Percentiles rank a stretch among this genome's conserved stretches.
Evolutionary conservation across 345 rosid species (phyloP).

Genomic region (Aquilaria sinensis): DNA sequence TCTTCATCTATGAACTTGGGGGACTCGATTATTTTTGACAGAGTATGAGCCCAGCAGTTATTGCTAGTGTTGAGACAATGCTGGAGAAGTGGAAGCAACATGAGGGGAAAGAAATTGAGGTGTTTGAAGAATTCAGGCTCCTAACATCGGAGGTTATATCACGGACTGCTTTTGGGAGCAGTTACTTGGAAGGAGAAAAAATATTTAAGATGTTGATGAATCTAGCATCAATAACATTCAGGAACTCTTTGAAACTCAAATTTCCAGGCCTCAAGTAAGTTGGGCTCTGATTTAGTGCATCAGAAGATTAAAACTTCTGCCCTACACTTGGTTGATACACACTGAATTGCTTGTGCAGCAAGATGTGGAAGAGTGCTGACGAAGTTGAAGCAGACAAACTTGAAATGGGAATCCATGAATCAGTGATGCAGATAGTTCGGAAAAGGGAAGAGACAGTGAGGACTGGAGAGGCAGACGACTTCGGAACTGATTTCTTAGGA

Average conservation of each 20-base stretch:
- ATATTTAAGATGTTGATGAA: slow-evolving; percentile 31
- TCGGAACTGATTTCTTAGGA: slow-evolving; percentile 30
- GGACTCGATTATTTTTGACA: slow-evolving; percentile 1
- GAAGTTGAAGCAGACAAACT: slow-evolving; percentile 2
- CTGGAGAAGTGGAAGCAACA: slow-evolving; percentile 29
- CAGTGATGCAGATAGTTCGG: slow-evolving; percentile 2
- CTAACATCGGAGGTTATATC: slow-evolving; percentile 43
- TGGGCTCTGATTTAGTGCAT: no score
- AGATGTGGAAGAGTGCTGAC: background rate
- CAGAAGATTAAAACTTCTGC: no score
- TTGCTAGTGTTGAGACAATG: slow-evolving; percentile 36
- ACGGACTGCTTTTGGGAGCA: slow-evolving; percentile 45
- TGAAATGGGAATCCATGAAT: background rate
- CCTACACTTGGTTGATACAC: no score
- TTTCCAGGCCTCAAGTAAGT: slow-evolving; percentile 28
- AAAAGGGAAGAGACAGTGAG: slow-evolving; percentile 4
- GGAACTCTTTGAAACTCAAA: slow-evolving; percentile 12
- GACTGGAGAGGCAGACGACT: slow-evolving; percentile 8
- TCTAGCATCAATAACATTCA: slow-evolving; percentile 9
- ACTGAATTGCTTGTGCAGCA: slow-evolving; percentile 2
- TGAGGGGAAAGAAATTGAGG: slow-evolving; percentile 33
- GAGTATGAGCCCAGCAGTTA: slow-evolving; percentile 30
- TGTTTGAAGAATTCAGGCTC: slow-evolving; percentile 24
- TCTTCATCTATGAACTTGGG: background rate
- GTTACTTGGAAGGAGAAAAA: slow-evolving; percentile 32